phyloP scores from a whole-genome alignment of 805 yeast species.

The Starmerella roubikii region DNA sequence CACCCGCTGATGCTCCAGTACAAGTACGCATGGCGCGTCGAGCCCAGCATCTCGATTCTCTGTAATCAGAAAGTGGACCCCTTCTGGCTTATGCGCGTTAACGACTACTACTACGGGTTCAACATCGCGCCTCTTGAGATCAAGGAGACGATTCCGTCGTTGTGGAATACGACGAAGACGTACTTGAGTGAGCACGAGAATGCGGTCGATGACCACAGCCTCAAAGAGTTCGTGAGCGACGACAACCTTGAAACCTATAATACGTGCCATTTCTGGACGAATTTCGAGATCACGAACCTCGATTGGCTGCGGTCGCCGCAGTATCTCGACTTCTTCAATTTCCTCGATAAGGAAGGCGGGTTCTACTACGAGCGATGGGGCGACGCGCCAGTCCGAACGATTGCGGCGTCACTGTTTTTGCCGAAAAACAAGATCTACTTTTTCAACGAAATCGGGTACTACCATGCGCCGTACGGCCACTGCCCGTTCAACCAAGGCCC shows the following conservation, averaged over 20 bases:
- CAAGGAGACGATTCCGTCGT: constrained; percentile 42
- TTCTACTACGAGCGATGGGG: constrained; percentile 94
- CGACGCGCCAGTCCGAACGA: constrained; percentile 80
- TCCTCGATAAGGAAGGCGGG: constrained; percentile 73
- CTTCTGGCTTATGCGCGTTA: constrained; percentile 42
- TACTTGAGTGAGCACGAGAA: constrained; percentile 36
- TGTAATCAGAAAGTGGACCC: constrained; percentile 56
- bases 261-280: constrained; percentile 80
- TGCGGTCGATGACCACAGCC: constrained; percentile 40
- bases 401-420: constrained; percentile 71
- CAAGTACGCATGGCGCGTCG: constrained; percentile 65
- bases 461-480: constrained; percentile 51
- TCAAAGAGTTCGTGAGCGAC: constrained; percentile 56
- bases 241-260: constrained; percentile 50
- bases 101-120: constrained; percentile 52
- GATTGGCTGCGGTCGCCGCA: constrained; percentile 64
- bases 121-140: constrained; percentile 54
- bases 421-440: constrained; percentile 59
- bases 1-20: constrained; percentile 46
- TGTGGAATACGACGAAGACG: constrained; percentile 45
- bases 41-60: constrained; percentile 47
- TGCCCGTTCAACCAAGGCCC: constrained; percentile 54
- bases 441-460: constrained; percentile 67
- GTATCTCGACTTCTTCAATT: constrained; percentile 55
- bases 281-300: constrained; percentile 69